Evolutionary conservation across 2,329 filamentous ascomycete genomes (phyloP).

Genomic region (Parastagonospora nodorum): DNA sequence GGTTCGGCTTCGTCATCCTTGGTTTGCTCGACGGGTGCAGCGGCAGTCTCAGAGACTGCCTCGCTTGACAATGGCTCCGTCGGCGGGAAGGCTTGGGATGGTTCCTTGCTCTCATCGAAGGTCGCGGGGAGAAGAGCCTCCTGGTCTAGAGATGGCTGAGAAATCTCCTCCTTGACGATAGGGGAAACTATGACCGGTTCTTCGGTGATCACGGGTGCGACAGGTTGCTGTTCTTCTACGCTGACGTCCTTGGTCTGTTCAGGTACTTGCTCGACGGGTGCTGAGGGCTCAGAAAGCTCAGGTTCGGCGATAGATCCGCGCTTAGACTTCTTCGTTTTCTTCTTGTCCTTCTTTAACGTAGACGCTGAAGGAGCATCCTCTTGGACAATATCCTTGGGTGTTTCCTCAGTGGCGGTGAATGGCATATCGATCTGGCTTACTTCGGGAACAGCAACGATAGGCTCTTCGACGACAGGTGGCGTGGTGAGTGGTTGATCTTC

Average conservation of each 20-base stretch:
- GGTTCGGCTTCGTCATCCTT: conserved; percentile 7
- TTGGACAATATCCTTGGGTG: neutral
- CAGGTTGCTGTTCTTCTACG: neutral
- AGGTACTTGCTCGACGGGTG: conserved; percentile 5
- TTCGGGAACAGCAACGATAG: neutral
- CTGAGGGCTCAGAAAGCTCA: conserved; percentile 9
- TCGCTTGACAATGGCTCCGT: too few relatives aligned
- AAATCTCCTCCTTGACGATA: neutral
- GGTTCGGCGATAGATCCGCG: conserved; percentile 13
- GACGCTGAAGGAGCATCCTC: conserved; percentile 1
- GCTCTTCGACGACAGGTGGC: neutral
- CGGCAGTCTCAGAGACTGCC: neutral
- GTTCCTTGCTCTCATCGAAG: neutral
- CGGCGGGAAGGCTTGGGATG: too few relatives aligned
- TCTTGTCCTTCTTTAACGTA: conserved; percentile 21
- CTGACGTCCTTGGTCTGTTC: conserved; percentile 3
- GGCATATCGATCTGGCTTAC: neutral
- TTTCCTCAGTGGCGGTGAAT: neutral
- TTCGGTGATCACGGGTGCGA: neutral
- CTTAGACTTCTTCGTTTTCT: conserved; percentile 23
- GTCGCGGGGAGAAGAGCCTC: neutral
- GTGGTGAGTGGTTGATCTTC: neutral
- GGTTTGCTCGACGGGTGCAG: neutral
- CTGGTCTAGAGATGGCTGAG: neutral
- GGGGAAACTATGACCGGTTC: neutral